Base-by-base conservation (phyloP, 2,329 filamentous ascomycete species). In the Fusarium acutatum region DNA sequence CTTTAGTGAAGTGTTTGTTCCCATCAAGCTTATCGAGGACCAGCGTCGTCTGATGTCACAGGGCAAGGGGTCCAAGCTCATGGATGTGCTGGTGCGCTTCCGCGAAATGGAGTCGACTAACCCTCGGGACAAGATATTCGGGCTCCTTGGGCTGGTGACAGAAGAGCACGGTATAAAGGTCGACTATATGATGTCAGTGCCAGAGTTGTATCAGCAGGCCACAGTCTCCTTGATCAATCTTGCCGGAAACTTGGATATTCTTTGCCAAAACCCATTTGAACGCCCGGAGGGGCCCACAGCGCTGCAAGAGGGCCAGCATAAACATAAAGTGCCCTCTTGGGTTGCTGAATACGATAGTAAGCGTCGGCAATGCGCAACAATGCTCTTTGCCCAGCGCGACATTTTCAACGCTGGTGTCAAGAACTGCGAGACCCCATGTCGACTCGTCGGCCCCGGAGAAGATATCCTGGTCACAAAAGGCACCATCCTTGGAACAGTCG, bases 261-360 rank as follows among this genome's bases (percentile, higher is more conserved):
- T 73, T 13, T 73, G 71, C n/a, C 71, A 73, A 13, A 73, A 38
- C 1, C 70, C 66, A 5, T 73, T 71, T 10, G 70, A 73, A 7
- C 38, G 35, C 2, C 13, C 6, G 2, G 7, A 10, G 6, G 40
- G 64, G 1, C 59, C 40, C 2, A 44, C 8, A 4, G 11, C 28
- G 0, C 34, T 70, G 4, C 20, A 20, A 17, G 4, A 28, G 4
- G 14, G 8, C 1, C 8, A 24, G 18, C 9, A 2, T 11, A 14
- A 7, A n/a, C 11, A 12, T 5, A 11, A 11, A 22, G 7, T 52
- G 4, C 57, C 58, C 11, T 73, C 71, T n/a, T 73, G 71, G 71
- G 43, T 49, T 1, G 40, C 58, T 3, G 57, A 67, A n/a, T 71
- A 71, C 11, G 35, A 64, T 17, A 26, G 28, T 3, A 54, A 37